Evolutionary conservation across 169 alveolate species (phyloP).

Genomic region (Plasmodium gaboni): DNA sequence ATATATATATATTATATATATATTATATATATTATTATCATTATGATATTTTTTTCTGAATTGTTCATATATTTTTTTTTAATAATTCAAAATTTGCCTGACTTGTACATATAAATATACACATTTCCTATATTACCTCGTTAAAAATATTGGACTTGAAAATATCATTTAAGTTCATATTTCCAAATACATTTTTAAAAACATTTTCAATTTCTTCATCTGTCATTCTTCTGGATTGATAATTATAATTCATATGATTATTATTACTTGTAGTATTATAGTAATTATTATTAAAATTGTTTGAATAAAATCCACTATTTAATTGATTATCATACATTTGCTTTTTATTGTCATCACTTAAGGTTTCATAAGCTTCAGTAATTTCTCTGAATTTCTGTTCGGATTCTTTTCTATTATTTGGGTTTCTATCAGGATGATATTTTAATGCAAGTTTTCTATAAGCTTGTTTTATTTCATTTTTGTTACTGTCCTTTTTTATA

Average conservation of each 20-base stretch:
- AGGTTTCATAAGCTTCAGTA: slow-evolving; percentile 95
- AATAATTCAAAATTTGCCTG: not conserved
- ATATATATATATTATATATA: not conserved
- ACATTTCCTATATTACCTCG: slow-evolving; percentile 19
- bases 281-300: slow-evolving; percentile 5
- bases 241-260: slow-evolving; percentile 21
- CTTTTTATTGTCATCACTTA: slow-evolving; percentile 95
- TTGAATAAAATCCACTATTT: slow-evolving; percentile 53
- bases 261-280: slow-evolving; percentile 7
- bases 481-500: slow-evolving; percentile 82
- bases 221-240: slow-evolving; percentile 51
- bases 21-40: not conserved
- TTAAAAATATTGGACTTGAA: slow-evolving; percentile 51
- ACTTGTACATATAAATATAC: not conserved
- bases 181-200: slow-evolving; percentile 70
- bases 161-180: slow-evolving; percentile 53
- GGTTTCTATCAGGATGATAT: slow-evolving; percentile 97
- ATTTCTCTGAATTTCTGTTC: slow-evolving; percentile 94
- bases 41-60: not conserved
- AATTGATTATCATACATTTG: slow-evolving; percentile 90
- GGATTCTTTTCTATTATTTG: slow-evolving; percentile 88
- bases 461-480: slow-evolving; percentile 94
- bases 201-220: slow-evolving; percentile 75
- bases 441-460: slow-evolving; percentile 93
- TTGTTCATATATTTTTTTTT: too few relatives aligned